phyloP scores from a whole-genome alignment of 768 basidiomycete genomes.

The Arthromyces matolae region DNA sequence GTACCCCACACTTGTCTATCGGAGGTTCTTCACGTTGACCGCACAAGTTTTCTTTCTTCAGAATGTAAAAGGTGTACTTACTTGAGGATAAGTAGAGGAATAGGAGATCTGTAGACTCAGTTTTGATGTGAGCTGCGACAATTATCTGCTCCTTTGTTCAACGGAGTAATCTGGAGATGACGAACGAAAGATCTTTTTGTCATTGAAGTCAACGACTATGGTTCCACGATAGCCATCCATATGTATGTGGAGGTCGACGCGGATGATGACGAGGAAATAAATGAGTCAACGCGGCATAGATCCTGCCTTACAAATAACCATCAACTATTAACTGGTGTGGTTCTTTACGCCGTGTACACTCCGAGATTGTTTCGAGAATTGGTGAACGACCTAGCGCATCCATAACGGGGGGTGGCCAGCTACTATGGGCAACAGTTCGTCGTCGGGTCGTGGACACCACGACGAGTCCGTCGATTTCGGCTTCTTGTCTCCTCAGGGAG shows the following conservation, averaged over 20 bases:
- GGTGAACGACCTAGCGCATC: slow-evolving; percentile 5
- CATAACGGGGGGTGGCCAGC: slow-evolving; percentile 5
- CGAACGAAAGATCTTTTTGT: no score
- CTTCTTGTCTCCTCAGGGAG: slow-evolving; percentile 73
- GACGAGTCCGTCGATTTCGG: slow-evolving; percentile 87
- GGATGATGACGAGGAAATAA: not conserved
- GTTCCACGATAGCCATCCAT: not conserved
- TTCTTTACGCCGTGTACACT: slow-evolving; percentile 7
- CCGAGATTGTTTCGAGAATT: slow-evolving; percentile 10
- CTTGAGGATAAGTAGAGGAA: no score
- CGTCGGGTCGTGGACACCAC: slow-evolving; percentile 68
- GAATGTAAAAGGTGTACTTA: no score
- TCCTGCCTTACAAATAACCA: slow-evolving; percentile 34
- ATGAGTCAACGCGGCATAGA: slow-evolving; percentile 7
- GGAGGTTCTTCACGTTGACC: no score
- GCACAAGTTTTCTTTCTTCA: no score
- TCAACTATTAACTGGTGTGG: slow-evolving; percentile 31
- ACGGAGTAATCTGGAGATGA: no score
- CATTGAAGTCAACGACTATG: no score
- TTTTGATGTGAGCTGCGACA: no score
- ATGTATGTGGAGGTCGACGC: not conserved
- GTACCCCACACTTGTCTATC: no score
- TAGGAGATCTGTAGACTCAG: no score
- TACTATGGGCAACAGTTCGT: slow-evolving; percentile 80
- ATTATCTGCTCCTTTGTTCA: no score